Evolutionary conservation across 202 grass and related monocot genomes (phyloP).

Genomic region (Eragrostis tef): DNA sequence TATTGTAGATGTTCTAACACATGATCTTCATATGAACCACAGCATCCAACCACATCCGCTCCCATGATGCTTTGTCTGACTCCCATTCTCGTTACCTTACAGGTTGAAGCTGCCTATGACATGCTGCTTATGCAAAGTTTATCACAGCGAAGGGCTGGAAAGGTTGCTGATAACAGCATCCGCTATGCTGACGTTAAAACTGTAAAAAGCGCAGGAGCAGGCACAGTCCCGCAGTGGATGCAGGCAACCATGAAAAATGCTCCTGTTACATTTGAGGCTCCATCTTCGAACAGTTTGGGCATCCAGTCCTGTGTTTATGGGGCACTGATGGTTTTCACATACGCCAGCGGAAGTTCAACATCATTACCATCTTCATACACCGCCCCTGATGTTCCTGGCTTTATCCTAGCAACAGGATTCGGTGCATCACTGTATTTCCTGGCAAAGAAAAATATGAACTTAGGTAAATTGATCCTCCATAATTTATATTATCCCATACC

Average conservation of each 20-base stretch:
- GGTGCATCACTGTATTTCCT: constrained; percentile 92
- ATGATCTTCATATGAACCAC: constrained; percentile 1
- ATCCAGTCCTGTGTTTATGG: constrained; percentile 80
- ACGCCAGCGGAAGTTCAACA: constrained; percentile 72
- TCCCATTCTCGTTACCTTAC: constrained; percentile 31
- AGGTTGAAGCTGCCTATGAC: constrained; percentile 95
- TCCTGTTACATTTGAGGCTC: constrained; percentile 69
- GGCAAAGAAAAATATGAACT: constrained; percentile 86
- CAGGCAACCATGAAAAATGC: constrained; percentile 71
- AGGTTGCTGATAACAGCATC: constrained; percentile 78
- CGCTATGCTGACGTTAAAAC: constrained; percentile 95
- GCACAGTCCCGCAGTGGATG: constrained; percentile 70
- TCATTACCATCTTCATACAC: constrained; percentile 64
- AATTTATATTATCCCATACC: constrained; percentile 5
- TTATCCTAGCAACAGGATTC: constrained; percentile 82
- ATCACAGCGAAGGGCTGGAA: constrained; percentile 74
- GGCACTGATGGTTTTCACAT: constrained; percentile 83
- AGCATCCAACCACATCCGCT: background rate
- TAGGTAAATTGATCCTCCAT: constrained; percentile 60
- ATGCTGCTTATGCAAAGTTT: constrained; percentile 94
- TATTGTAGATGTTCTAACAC: constrained; percentile 17
- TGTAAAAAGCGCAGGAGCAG: constrained; percentile 53
- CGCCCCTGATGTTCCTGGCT: constrained; percentile 73
- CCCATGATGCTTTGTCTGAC: constrained; percentile 37
- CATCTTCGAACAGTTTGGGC: constrained; percentile 65